Base-by-base conservation (phyloP, 2,329 filamentous ascomycete genomes). In the Clathrospora elynae region DNA sequence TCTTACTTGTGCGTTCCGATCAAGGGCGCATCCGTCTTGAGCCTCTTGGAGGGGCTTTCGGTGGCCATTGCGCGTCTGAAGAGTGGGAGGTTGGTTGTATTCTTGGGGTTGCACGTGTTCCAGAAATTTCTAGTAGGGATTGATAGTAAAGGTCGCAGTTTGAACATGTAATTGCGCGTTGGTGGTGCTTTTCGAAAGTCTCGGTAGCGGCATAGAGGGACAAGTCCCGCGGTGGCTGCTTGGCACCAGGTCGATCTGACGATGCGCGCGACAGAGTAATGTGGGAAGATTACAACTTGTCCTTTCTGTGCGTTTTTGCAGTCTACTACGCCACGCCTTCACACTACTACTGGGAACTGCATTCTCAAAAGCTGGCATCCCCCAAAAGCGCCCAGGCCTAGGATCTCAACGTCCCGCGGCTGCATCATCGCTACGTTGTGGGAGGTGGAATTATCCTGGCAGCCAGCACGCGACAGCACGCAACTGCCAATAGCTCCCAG, bases 1-100 rank as follows among this genome's bases (percentile, higher is more conserved):
- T 41, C 56, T 39, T 71, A 79, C 78, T 87, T 96, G 81, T 99
- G 93, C 19, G 93, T 99, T 66, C 91, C 93, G 68, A 96, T 95
- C 59, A 84, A 74, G 71, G 71, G 51, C 75, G 49, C 55, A 51
- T 82, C 78, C 59, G 86, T 88, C 80, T 95, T 96, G 70, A 95
- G 75, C 71, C 88, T 86, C 75, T 97, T 97, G 51, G 85, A 80
- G 58, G 68, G 68, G 57, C 67, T 66, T 50, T 69, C 66, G 31
- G 59, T 53, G 30, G 64, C 52, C 65, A 68, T 69, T 40, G 49
- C 49, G 12, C 38, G 55, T 20, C 17, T 18, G n/a, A 12, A 35
- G 32, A 13, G 11, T 26, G 20, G 24, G 10, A 34, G 16, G 11
- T 19, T 24, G 23, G n/a, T 13, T 7, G 34, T 18, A 19, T 25